A percentile compares a stretch with the other conserved stretches of the same genome.
phyloP scores from a whole-genome alignment of 1,284 basidiomycete species.

The Termitomyces sp. region DNA sequence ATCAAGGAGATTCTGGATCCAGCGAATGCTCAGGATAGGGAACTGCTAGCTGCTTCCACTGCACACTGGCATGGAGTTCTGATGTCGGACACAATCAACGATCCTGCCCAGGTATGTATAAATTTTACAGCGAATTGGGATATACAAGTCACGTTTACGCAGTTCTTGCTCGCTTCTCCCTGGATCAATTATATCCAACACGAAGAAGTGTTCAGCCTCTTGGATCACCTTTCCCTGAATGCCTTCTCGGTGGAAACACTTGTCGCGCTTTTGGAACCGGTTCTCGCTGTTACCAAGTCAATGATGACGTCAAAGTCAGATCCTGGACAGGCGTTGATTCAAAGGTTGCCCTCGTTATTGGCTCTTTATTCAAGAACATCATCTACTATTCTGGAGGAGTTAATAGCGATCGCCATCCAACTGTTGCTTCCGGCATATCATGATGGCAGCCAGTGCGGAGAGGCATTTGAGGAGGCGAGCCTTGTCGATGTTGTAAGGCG shows the following conservation, averaged over 20 bases:
- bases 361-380: slow-evolving; percentile 27
- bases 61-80: slow-evolving; percentile 31
- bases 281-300: slow-evolving; percentile 30
- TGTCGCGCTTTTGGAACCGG: slow-evolving; percentile 22
- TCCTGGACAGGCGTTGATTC: slow-evolving; percentile 23
- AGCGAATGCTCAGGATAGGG: slow-evolving; percentile 24
- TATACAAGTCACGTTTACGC: background rate
- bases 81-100: slow-evolving; percentile 9
- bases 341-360: slow-evolving; percentile 30
- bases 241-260: slow-evolving; percentile 18
- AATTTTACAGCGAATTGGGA: background rate
- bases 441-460: slow-evolving; percentile 29
- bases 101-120: slow-evolving; percentile 13
- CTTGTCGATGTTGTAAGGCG: slow-evolving; percentile 21
- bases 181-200: slow-evolving; percentile 48
- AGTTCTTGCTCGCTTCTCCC: slow-evolving; percentile 25
- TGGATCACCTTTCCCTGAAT: slow-evolving; percentile 31
- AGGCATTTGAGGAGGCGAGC: slow-evolving; percentile 10
- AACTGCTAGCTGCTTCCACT: slow-evolving; percentile 28
- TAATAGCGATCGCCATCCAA: slow-evolving; percentile 40
- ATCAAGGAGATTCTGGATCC: slow-evolving; percentile 24
- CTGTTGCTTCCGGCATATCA: slow-evolving; percentile 40
- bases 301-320: slow-evolving; percentile 17
- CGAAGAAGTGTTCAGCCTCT: slow-evolving; percentile 32
- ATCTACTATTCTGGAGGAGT: slow-evolving; percentile 37